A percentile compares a stretch with the other conserved stretches of the same genome.
These are phyloP conservation scores for Zymoseptoria ardabiliae DNA, from an alignment of 2,329 filamentous ascomycete species.

Conservation along the genomic window DNA sequence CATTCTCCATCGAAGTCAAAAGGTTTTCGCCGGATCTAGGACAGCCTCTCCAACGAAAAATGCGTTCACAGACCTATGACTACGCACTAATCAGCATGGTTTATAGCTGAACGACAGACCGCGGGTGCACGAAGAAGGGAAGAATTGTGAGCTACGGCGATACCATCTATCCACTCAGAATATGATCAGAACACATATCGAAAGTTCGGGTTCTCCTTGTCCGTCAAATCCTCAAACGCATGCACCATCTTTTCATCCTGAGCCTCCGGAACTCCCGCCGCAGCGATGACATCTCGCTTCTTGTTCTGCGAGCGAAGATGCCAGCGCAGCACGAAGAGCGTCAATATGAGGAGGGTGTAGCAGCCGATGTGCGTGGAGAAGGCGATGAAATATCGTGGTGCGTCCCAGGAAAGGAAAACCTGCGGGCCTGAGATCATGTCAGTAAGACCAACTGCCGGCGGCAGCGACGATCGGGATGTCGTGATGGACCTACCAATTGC, in stretches of 20 bases:
- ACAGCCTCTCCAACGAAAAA: too few relatives aligned
- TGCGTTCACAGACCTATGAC: too few relatives aligned
- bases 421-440: conserved; percentile 45
- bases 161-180: not conserved
- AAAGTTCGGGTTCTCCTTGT: conserved; percentile 22
- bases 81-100: too few relatives aligned
- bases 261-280: conserved; percentile 18
- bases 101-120: too few relatives aligned
- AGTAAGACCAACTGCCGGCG: too few relatives aligned
- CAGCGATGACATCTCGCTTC: conserved; percentile 30
- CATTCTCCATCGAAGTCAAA: too few relatives aligned
- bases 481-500: conserved; percentile 45
- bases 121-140: not conserved
- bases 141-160: not conserved
- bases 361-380: conserved; percentile 64
- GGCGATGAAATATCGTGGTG: conserved; percentile 60
- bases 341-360: conserved; percentile 47
- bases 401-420: conserved; percentile 54
- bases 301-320: conserved; percentile 38
- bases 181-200: not conserved
- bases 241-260: conserved; percentile 23
- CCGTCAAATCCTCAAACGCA: conserved; percentile 29
- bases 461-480: not conserved
- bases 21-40: too few relatives aligned
- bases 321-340: conserved; percentile 37